Evolutionary conservation across 2,329 filamentous ascomycete genomes (phyloP).

Genomic region (Talaromyces verruculosus): DNA sequence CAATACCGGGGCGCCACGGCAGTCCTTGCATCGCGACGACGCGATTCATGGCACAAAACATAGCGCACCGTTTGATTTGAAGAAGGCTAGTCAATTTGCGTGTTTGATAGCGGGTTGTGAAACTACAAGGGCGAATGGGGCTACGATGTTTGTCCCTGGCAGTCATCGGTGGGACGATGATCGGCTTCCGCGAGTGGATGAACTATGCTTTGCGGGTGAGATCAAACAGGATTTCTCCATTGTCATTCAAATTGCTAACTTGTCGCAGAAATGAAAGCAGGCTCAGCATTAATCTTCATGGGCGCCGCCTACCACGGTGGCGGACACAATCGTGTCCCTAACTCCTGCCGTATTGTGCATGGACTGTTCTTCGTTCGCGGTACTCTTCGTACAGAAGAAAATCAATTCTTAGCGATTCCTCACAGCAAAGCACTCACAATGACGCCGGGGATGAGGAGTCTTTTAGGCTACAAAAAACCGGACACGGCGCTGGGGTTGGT

Average conservation of each 20-base stretch:
- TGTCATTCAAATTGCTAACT: slow-evolving; percentile 22
- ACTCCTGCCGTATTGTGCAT: slow-evolving; percentile 31
- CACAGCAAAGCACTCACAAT: slow-evolving; percentile 33
- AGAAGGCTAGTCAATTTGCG: slow-evolving; percentile 27
- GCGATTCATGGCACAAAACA: slow-evolving; percentile 34
- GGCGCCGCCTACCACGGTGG: slow-evolving; percentile 36
- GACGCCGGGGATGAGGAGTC: slow-evolving; percentile 34
- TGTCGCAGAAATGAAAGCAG: slow-evolving; percentile 37
- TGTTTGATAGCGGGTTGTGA: slow-evolving; percentile 33
- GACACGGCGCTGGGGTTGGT: slow-evolving; percentile 34
- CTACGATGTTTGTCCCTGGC: slow-evolving; percentile 37
- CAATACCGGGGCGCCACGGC: slow-evolving; percentile 32
- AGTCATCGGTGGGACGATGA: slow-evolving; percentile 35
- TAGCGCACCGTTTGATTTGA: slow-evolving; percentile 21
- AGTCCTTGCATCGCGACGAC: slow-evolving; percentile 35
- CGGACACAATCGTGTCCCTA: slow-evolving; percentile 31
- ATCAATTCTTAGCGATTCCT: slow-evolving; percentile 37
- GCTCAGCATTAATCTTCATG: slow-evolving; percentile 40
- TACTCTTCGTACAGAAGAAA: slow-evolving; percentile 35
- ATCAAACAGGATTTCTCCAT: neutral
- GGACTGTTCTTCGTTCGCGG: slow-evolving; percentile 36
- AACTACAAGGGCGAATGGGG: slow-evolving; percentile 34
- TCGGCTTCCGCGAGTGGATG: slow-evolving; percentile 29
- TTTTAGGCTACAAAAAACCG: slow-evolving; percentile 39
- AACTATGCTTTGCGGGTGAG: slow-evolving; percentile 34